Percentiles rank a stretch among this genome's conserved stretches.
phyloP scores from a whole-genome alignment of 2,329 filamentous ascomycete genomes.

The Pseudogymnoascus sp. region DNA sequence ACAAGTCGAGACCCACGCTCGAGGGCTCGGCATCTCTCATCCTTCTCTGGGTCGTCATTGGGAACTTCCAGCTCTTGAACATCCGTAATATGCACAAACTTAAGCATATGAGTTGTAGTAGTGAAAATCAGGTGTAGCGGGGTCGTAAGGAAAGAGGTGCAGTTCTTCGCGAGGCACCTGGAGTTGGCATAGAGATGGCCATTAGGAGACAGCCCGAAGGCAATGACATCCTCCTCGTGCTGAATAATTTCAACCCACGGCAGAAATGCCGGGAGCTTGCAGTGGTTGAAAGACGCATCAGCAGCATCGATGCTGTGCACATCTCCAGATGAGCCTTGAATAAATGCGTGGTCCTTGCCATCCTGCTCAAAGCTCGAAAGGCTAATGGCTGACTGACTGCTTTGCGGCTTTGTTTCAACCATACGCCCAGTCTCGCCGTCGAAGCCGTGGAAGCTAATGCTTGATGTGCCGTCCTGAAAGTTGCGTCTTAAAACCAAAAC shows the following conservation, averaged over 20 bases:
- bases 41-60: constrained; percentile 77
- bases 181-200: constrained; percentile 74
- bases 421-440: constrained; percentile 24
- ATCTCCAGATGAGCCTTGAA: constrained; percentile 23
- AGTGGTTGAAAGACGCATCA: constrained; percentile 21
- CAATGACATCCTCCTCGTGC: constrained; percentile 20
- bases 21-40: constrained; percentile 85
- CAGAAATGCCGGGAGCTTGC: constrained; percentile 24
- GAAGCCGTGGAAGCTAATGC: constrained; percentile 22
- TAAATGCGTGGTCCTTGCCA: constrained; percentile 20
- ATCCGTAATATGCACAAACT: constrained; percentile 75
- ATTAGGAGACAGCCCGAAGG: constrained; percentile 57
- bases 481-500: background rate
- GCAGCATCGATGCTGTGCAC: constrained; percentile 20
- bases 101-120: constrained; percentile 83
- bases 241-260: constrained; percentile 29
- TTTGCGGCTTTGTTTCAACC: constrained; percentile 18
- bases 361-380: constrained; percentile 24
- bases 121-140: constrained; percentile 80
- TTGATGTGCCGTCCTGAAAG: constrained; percentile 1
- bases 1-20: constrained; percentile 83
- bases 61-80: constrained; percentile 70
- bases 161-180: constrained; percentile 68
- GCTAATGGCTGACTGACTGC: constrained; percentile 14
- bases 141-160: constrained; percentile 82